These are phyloP conservation scores for Ceratobasidium sp. DNA, from an alignment of 1,284 basidiomycete species.

Conservation along the genomic window DNA sequence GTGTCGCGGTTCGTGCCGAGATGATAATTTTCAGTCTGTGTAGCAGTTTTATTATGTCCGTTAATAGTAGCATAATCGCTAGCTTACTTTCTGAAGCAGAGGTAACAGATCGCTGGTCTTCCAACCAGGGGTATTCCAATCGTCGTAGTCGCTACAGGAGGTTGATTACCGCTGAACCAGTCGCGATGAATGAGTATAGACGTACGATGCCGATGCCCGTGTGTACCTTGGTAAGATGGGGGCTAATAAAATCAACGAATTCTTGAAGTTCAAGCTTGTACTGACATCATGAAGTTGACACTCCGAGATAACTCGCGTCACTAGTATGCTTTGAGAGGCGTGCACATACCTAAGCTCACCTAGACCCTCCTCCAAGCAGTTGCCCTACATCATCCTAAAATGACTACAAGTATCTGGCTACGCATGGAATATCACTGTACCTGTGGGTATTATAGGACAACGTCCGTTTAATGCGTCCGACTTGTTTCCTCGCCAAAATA, in stretches of 20 bases:
- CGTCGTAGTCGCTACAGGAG: constrained; percentile 28
- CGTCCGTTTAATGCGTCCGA: constrained; percentile 30
- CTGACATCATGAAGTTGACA: background rate
- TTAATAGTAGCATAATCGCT: background rate
- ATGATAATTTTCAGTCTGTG: constrained; percentile 42
- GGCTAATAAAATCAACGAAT: background rate
- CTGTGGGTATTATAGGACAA: constrained; percentile 17
- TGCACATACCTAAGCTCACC: constrained; percentile 3
- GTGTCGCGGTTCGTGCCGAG: constrained; percentile 19
- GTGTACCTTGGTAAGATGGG: constrained; percentile 24
- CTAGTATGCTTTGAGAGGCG: too few relatives aligned
- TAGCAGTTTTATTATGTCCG: background rate
- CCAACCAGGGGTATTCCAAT: constrained; percentile 44
- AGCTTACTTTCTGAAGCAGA: constrained; percentile 30
- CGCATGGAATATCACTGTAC: too few relatives aligned
- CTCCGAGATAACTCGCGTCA: background rate
- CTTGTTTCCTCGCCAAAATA: constrained; percentile 40
- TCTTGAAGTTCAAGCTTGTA: background rate
- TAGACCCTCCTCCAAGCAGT: constrained; percentile 39
- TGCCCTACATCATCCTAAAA: background rate
- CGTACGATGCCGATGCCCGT: constrained; percentile 41
- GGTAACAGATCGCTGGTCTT: constrained; percentile 27
- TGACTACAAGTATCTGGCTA: too few relatives aligned
- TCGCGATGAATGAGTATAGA: background rate
- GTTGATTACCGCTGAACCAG: too few relatives aligned